Base-by-base conservation (phyloP, 192 early-diverging fungal genomes). In the Umbelopsis sp. region DNA sequence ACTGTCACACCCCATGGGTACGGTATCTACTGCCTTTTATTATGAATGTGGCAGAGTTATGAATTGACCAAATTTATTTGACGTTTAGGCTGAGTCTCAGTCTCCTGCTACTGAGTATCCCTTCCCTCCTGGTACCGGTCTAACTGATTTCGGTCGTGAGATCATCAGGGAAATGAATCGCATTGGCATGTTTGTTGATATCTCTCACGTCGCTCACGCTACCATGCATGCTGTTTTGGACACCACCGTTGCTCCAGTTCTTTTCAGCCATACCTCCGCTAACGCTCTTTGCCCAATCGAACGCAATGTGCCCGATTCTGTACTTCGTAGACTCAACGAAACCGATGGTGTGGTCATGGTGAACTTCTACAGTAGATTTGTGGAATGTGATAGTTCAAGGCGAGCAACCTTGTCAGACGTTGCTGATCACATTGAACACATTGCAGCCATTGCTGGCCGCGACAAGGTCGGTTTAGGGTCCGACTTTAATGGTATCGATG, bases 111-210 rank as follows among this genome's bases (percentile, higher is more conserved):
- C 79, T 26, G 81, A 83, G 12, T 84, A 82, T 59, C 67, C 76
- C 4, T 75, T 68, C 45, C 71, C 70, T 38, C 49, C 80, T 71
- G 66, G 65, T 78, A 31, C 82, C 54, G 89, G 90, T 0, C 76
- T 91, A 24, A 85, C 88, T 1, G 47, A 45, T 4, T 89, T 86
- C 71, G 90, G 90, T 1, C 66, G 77, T 21, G 62, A 69, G 26
- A 77, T 91, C n/a, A 72, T 90, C 29, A 41, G 50, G 14, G 90
- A 91, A 71, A 90, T 91, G 90, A 91, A 91, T 77, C 72, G 89
- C 2, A 52, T 91, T 29, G 90, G 90, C 17, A 89, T 91, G 90
- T 75, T 90, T 80, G 88, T 91, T 16, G 90, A 91, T 67, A 71
- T 91, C 43, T 83, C 76, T 56, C 89, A 91, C 70, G 89, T 91